A percentile compares a stretch with the other conserved stretches of the same genome.
Conservation (phyloP, 2,329 filamentous ascomycete genomes). For the Leptographium procerum region DNA sequence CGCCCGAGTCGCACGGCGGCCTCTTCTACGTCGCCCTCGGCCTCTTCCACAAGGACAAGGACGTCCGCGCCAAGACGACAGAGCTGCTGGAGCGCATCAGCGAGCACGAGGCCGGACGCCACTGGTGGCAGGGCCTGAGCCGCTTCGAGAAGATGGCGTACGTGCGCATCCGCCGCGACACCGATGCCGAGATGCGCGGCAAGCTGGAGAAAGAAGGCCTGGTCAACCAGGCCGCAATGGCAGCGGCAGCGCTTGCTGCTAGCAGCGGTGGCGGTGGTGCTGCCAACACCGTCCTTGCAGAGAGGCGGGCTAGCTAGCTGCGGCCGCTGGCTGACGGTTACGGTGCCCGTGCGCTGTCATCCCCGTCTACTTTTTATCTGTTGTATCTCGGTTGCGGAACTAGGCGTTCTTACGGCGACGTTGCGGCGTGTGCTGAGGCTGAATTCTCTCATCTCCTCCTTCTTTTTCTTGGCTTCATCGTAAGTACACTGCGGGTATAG, state of each 20-base stretch:
- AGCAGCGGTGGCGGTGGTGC: not conserved
- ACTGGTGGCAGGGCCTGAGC: constrained; percentile 83
- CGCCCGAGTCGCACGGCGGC: constrained; percentile 75
- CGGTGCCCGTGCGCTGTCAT: too few species aligned
- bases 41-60: constrained; percentile 76
- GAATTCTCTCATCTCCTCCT: not conserved
- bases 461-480: not conserved
- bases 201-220: constrained; percentile 34
- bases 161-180: constrained; percentile 61
- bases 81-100: constrained; percentile 72
- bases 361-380: too few species aligned
- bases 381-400: too few species aligned
- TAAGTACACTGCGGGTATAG: not conserved
- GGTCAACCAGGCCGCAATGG: constrained; percentile 12
- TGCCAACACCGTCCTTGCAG: constrained; percentile 12
- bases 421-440: too few species aligned
- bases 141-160: constrained; percentile 83
- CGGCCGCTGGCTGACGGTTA: too few species aligned
- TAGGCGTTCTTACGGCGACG: too few species aligned
- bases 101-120: constrained; percentile 79
- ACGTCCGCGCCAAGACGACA: constrained; percentile 66
- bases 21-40: constrained; percentile 87
- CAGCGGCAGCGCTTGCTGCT: not conserved
- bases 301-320: constrained; percentile 37
- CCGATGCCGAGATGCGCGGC: constrained; percentile 38